These are phyloP conservation scores for Phytopythium mirpurense DNA, from an alignment of 352 stramenopile genomes.

Conservation along the genomic window DNA sequence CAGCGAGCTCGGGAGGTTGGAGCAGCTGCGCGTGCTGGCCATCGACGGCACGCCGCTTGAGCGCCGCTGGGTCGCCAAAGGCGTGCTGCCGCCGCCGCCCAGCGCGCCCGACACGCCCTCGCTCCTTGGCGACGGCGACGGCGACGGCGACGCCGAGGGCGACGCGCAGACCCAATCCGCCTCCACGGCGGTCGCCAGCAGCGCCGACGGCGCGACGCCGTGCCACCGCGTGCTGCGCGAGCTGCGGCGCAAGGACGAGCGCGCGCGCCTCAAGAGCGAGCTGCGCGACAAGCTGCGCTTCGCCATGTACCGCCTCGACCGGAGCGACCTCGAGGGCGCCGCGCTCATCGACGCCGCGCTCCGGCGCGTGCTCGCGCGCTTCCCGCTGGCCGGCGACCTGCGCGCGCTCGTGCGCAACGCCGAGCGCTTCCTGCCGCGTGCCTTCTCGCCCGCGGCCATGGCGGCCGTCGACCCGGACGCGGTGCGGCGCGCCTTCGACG, in stretches of 20 bases:
- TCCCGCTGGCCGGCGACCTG: slow-evolving; percentile 58
- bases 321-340: slow-evolving; percentile 18
- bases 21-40: slow-evolving; percentile 60
- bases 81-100: slow-evolving; percentile 28
- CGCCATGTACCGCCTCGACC: slow-evolving; percentile 52
- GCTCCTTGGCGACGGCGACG: slow-evolving; percentile 3
- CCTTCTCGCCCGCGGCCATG: slow-evolving; percentile 28
- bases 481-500: slow-evolving; percentile 25
- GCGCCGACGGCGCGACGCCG: slow-evolving; percentile 8
- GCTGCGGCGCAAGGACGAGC: slow-evolving; percentile 59
- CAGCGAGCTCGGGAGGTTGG: slow-evolving; percentile 55
- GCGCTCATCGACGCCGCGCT: slow-evolving; percentile 29
- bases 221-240: slow-evolving; percentile 53
- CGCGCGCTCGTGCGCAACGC: slow-evolving; percentile 80
- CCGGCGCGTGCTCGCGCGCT: slow-evolving; percentile 51
- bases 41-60: slow-evolving; percentile 72
- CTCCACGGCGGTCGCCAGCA: neutral
- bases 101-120: slow-evolving; percentile 1
- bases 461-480: slow-evolving; percentile 4
- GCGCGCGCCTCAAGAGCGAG: slow-evolving; percentile 45
- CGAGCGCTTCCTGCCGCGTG: slow-evolving; percentile 70
- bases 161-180: neutral
- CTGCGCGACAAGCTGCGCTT: slow-evolving; percentile 54
- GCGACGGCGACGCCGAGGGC: neutral
- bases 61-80: slow-evolving; percentile 43